These are phyloP conservation scores for Aethionema arabicum DNA, from an alignment of 345 rosid genomes.

Conservation along the genomic window DNA sequence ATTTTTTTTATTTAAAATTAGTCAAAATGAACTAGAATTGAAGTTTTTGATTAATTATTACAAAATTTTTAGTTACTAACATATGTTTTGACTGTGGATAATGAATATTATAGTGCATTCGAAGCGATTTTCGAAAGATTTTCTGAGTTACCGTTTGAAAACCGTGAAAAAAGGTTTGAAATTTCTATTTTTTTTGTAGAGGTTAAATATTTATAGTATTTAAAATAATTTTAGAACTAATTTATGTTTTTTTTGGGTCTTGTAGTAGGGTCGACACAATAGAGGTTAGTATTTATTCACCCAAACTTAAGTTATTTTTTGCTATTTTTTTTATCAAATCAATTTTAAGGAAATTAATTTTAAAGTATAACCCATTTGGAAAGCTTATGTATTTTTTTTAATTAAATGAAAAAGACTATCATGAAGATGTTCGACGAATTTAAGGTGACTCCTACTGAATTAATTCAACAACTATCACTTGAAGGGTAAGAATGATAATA, in stretches of 20 bases:
- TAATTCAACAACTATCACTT: too few relatives aligned
- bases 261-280: conserved; percentile 21
- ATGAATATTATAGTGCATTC: conserved; percentile 11
- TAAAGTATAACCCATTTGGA: too few relatives aligned
- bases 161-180: conserved; percentile 24
- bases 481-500: too few relatives aligned
- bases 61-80: not conserved
- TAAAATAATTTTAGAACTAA: too few relatives aligned
- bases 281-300: conserved; percentile 17
- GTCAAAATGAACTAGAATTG: not conserved
- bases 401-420: too few relatives aligned
- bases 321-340: not conserved
- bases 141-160: not conserved
- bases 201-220: not conserved
- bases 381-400: too few relatives aligned
- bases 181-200: not conserved
- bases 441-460: too few relatives aligned
- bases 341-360: too few relatives aligned
- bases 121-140: not conserved
- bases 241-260: not conserved
- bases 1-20: not conserved
- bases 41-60: not conserved
- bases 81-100: not conserved
- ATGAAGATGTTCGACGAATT: too few relatives aligned
- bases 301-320: not conserved